phyloP scores from a whole-genome alignment of 257 asterid genomes.

The Scutellaria galericulata region DNA sequence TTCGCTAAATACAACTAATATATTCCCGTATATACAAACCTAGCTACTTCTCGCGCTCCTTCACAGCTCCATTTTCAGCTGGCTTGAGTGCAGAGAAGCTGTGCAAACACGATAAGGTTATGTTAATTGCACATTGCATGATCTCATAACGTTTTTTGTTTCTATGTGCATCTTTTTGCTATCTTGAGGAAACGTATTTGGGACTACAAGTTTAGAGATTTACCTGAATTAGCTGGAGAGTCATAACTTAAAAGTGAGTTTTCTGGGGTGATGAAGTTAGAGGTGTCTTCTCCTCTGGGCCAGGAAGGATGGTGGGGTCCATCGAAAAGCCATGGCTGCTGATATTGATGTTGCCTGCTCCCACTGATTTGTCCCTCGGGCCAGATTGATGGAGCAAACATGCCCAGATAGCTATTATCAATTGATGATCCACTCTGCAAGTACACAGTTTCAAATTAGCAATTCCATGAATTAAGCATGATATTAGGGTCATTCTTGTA shows the following conservation, averaged over 20 bases:
- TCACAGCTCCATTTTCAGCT: constrained; percentile 81
- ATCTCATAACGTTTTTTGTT: neutral
- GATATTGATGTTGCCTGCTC: constrained; percentile 66
- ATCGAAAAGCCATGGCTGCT: constrained; percentile 64
- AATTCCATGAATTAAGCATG: neutral
- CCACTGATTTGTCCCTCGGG: constrained; percentile 59
- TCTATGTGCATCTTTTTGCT: neutral
- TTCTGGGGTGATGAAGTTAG: constrained; percentile 64
- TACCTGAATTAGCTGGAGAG: constrained; percentile 81
- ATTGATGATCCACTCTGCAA: constrained; percentile 58
- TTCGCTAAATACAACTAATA: constrained; percentile 44
- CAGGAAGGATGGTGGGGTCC: constrained; percentile 63
- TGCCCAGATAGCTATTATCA: constrained; percentile 56
- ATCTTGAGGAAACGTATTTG: neutral
- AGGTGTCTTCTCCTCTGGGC: constrained; percentile 56
- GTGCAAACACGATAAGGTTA: constrained; percentile 17
- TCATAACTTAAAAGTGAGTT: constrained; percentile 67
- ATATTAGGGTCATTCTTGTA: neutral
- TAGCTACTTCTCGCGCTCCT: constrained; percentile 46
- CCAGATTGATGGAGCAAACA: constrained; percentile 63
- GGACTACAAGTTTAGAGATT: neutral
- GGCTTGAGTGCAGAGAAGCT: constrained; percentile 64
- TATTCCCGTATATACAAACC: constrained; percentile 57
- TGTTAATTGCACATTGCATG: constrained; percentile 8
- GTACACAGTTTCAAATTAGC: constrained; percentile 8